phyloP scores from a whole-genome alignment of 768 basidiomycete genomes.

The Thelephora ganbajun region DNA sequence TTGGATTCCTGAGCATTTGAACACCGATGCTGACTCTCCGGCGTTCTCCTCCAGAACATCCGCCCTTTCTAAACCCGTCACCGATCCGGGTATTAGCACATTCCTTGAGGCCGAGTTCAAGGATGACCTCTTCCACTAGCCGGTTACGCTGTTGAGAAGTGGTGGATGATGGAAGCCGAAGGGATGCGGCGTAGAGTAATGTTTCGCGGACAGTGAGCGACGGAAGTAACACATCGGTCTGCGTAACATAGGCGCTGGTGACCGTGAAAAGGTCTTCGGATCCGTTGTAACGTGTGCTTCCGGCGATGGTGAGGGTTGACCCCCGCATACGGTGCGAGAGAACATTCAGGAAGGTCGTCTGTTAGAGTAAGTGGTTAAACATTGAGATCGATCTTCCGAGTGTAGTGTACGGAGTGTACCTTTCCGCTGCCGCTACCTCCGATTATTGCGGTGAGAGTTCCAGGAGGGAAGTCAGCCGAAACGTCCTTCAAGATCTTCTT shows the following conservation, averaged over 20 bases:
- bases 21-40: slow-evolving; percentile 27
- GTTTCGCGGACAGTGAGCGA: slow-evolving; percentile 23
- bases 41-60: slow-evolving; percentile 34
- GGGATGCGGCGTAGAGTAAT: slow-evolving; percentile 21
- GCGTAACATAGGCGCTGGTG: neutral
- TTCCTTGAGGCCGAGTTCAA: slow-evolving; percentile 26
- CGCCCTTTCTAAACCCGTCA: slow-evolving; percentile 22
- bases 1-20: slow-evolving; percentile 29
- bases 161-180: slow-evolving; percentile 23
- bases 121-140: slow-evolving; percentile 19
- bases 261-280: neutral
- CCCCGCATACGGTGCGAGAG: neutral
- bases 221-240: neutral
- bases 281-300: neutral
- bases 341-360: neutral
- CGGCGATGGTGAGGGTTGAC: neutral
- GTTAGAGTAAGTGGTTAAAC: neutral
- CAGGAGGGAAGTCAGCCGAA: slow-evolving; percentile 5
- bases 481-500: slow-evolving; percentile 4
- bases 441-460: slow-evolving; percentile 7
- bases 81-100: slow-evolving; percentile 30
- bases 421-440: slow-evolving; percentile 8
- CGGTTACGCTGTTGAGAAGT: slow-evolving; percentile 10
- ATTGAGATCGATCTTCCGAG: neutral
- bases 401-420: neutral